Evolutionary conservation across 2,329 filamentous ascomycete genomes (phyloP).

Genomic region (Madurella mycetomatis): DNA sequence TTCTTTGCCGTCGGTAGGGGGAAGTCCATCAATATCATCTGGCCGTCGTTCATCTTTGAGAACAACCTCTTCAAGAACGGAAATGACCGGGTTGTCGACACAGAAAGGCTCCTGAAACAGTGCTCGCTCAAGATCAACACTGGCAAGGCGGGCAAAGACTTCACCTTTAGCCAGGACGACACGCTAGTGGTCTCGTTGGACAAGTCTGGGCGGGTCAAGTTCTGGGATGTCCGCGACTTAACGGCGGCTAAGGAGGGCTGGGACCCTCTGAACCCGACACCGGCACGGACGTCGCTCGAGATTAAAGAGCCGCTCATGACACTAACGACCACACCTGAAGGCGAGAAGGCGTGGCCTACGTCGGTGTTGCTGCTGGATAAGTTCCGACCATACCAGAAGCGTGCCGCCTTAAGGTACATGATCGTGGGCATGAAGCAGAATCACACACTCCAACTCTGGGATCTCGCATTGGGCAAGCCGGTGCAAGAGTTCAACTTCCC

Average conservation of each 20-base stretch:
- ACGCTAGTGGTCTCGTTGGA: conserved; percentile 91
- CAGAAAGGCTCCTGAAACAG: conserved; percentile 80
- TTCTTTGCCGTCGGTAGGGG: conserved; percentile 94
- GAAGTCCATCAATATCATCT: conserved; percentile 91
- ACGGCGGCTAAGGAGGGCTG: conserved; percentile 51
- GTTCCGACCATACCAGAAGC: conserved; percentile 85
- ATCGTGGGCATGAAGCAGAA: conserved; percentile 99
- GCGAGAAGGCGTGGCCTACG: conserved; percentile 94
- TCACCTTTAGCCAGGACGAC: conserved; percentile 95
- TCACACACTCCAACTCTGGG: conserved; percentile 97
- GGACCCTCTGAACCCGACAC: conserved; percentile 48
- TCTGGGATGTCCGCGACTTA: conserved; percentile 92
- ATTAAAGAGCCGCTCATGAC: conserved; percentile 83
- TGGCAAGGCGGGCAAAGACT: conserved; percentile 97
- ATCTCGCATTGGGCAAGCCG: conserved; percentile 88
- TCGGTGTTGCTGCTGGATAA: conserved; percentile 96
- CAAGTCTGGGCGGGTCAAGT: conserved; percentile 92
- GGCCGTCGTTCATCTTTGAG: conserved; percentile 60
- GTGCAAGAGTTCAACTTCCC: conserved; percentile 97
- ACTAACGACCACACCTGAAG: conserved; percentile 77
- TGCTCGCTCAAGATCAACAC: conserved; percentile 91
- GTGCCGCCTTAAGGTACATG: conserved; percentile 86
- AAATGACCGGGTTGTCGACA: conserved; percentile 70
- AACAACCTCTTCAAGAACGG: conserved; percentile 60
- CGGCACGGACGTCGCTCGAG: conserved; percentile 60